Evolutionary conservation across 1,284 basidiomycete genomes (phyloP).

Genomic region (Uromyces viciae-fabae): DNA sequence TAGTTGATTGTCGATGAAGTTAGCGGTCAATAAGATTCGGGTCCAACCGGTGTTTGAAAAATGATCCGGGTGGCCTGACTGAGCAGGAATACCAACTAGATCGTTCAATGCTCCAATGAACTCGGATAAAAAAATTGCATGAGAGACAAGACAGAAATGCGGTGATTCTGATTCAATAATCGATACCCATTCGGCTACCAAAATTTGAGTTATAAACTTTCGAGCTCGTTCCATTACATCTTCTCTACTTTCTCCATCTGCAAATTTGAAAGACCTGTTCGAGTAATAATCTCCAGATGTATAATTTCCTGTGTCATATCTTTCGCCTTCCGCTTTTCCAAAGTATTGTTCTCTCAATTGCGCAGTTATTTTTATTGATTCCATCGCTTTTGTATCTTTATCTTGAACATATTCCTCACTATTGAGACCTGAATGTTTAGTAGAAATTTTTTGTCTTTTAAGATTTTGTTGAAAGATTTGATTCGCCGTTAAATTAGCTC

Average conservation of each 20-base stretch:
- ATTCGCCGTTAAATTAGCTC: constrained; percentile 22
- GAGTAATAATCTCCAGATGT: constrained; percentile 7
- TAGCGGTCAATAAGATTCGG: background rate
- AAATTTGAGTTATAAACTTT: background rate
- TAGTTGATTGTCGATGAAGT: background rate
- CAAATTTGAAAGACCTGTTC: background rate
- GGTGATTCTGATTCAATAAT: no score
- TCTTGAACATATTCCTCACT: background rate
- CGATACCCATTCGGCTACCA: background rate
- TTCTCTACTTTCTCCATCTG: constrained; percentile 15
- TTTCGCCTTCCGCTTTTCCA: constrained; percentile 19
- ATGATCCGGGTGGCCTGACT: background rate
- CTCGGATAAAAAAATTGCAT: constrained; percentile 26
- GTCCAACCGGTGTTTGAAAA: constrained; percentile 32
- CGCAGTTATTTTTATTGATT: background rate
- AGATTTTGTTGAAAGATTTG: constrained; percentile 15
- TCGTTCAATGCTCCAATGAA: background rate
- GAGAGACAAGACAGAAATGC: constrained; percentile 32
- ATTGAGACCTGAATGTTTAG: background rate
- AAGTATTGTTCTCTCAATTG: constrained; percentile 21
- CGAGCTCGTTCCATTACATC: background rate
- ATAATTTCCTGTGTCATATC: constrained; percentile 2
- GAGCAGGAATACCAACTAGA: background rate
- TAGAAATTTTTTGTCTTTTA: background rate
- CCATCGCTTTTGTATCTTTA: background rate